Base-by-base conservation (phyloP, 2,329 filamentous ascomycete species). In the Chaetomium sp. region DNA sequence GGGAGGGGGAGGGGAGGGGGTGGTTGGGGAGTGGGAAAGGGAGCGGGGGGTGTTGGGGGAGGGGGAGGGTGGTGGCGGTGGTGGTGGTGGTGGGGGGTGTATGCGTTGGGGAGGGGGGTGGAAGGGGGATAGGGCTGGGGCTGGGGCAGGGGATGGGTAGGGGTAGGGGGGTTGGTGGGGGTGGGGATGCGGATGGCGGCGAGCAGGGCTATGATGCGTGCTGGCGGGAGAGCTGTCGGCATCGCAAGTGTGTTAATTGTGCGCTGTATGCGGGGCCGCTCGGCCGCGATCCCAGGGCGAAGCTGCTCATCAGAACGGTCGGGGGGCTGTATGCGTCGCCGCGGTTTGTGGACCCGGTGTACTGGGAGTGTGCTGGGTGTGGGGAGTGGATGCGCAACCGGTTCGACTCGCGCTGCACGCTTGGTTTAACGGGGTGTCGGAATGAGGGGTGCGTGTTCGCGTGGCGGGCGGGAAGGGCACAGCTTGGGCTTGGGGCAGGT, bases 341-440 rank as follows among this genome's bases (percentile, higher is more conserved):
- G 25, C 21, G 51, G 25, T 68, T 65, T 10, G 27, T 70, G 16
- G 67, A 70, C 49, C 67, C 67, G 3, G 64, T 67, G n/a, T 57
- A 63, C 31, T 70, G 69, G 69, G 68, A 68, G 58, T 71, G 70
- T 16, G n/a, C 21, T 8, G 33, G 10, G 2, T 70, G 67, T 33
- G 65, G 68, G 2, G 68, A 70, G 58, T 70, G 67, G 69, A 31
- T n/a, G 29, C 25, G 56, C 13, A 70, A 69, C 35, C 45, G 50
- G 23, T 66, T 68, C 13, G 56, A 62, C 3, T 51, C 42, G 19
- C 12, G 57, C n/a, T 53, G 60, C 16, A 35, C 42, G 16, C 21
- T 67, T 50, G 66, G 50, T 7, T 12, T 57, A 23, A 59, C 64
- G 31, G 65, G n/a, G 27, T 60, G 56, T 13, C 35, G 13, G 60